Percentiles rank a stretch among this genome's conserved stretches.
Conservation (phyloP, 257 asterid genomes). For the Capsicum chinense region DNA sequence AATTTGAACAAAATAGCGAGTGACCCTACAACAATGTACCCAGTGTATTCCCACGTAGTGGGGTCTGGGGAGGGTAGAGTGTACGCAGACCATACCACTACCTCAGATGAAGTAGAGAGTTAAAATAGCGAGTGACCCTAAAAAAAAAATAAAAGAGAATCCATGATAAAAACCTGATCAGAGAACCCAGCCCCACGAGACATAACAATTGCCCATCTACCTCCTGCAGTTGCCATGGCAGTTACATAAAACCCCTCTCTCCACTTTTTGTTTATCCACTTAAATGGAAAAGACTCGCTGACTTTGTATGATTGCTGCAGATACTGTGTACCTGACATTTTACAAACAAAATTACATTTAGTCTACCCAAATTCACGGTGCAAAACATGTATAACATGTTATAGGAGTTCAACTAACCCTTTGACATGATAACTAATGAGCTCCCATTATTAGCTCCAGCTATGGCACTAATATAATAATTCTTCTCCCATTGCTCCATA, state of each 20-base stretch:
- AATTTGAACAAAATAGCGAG: neutral
- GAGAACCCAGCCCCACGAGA: conserved; percentile 74
- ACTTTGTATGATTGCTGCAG: conserved; percentile 75
- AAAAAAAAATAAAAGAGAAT: neutral
- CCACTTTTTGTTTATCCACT: conserved; percentile 83
- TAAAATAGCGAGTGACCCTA: neutral
- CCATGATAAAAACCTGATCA: conserved; percentile 53
- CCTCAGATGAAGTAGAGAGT: too few relatives aligned
- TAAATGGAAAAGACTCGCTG: conserved; percentile 71
- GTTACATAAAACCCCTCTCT: conserved; percentile 70
- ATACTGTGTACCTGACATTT: conserved; percentile 58
- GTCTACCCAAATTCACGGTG: neutral
- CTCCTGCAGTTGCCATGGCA: conserved; percentile 72
- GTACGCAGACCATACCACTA: too few relatives aligned
- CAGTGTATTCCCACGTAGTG: too few relatives aligned
- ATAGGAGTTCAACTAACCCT: conserved; percentile 47
- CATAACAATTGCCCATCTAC: conserved; percentile 72
- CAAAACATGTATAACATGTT: neutral
- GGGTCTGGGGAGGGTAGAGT: too few relatives aligned
- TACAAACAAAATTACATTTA: neutral
- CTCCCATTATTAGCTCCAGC: conserved; percentile 74
- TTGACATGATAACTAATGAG: conserved; percentile 71
- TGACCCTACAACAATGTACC: neutral
- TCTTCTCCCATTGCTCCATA: conserved; percentile 75
- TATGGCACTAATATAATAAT: conserved; percentile 64